Conservation (phyloP, 1,139 yeast species). For the Blastobotrys buckinghamii region DNA sequence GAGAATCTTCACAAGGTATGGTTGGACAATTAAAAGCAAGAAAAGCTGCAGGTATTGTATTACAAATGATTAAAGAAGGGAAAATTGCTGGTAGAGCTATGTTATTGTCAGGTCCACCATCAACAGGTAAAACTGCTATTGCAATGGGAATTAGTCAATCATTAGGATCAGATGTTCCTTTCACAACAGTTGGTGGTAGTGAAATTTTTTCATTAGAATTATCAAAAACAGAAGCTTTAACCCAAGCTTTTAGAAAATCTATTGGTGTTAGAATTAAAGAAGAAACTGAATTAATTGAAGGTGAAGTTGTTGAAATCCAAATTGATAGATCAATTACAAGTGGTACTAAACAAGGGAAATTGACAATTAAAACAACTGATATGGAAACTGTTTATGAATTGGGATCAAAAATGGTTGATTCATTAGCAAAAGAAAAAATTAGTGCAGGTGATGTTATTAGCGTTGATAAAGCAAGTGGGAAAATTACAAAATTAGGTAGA, state of each 20-base stretch:
- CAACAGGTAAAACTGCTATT: constrained; percentile 97
- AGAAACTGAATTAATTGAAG: constrained; percentile 95
- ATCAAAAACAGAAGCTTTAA: constrained; percentile 90
- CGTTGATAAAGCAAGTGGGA: constrained; percentile 93
- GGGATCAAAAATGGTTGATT: constrained; percentile 97
- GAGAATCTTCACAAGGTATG: constrained; percentile 83
- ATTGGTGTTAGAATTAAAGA: constrained; percentile 95
- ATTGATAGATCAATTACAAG: constrained; percentile 95
- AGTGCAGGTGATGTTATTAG: constrained; percentile 97
- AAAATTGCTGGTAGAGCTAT: constrained; percentile 97
- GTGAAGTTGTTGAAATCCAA: constrained; percentile 98
- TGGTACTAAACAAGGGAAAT: constrained; percentile 96
- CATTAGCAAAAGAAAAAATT: constrained; percentile 88
- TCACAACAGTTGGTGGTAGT: constrained; percentile 90
- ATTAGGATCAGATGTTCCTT: constrained; percentile 88
- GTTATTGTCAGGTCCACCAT: constrained; percentile 94
- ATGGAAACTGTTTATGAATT: constrained; percentile 98
- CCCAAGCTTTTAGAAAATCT: constrained; percentile 92
- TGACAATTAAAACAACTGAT: constrained; percentile 95
- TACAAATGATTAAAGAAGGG: constrained; percentile 90
- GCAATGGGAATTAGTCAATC: constrained; percentile 95
- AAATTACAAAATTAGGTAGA: constrained; percentile 88
- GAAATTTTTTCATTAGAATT: constrained; percentile 89
- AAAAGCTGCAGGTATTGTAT: constrained; percentile 89
- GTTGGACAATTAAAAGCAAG: constrained; percentile 95